Base-by-base conservation (phyloP, 2,329 filamentous ascomycete genomes). In the Aureobasidium sp. region DNA sequence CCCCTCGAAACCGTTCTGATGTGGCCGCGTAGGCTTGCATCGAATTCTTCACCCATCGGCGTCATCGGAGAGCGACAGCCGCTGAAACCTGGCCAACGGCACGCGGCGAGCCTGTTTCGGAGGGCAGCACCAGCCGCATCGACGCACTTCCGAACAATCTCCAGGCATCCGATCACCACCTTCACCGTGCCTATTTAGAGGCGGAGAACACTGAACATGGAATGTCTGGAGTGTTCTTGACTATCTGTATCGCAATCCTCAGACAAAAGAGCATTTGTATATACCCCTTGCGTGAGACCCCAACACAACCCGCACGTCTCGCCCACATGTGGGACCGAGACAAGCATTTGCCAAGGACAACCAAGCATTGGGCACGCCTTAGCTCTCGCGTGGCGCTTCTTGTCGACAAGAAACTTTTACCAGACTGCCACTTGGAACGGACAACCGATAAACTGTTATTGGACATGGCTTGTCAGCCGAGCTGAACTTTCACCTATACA, bases 1-100 rank as follows among this genome's bases (percentile, higher is more conserved):
- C 57, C 57, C 56, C 57, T 60, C 57, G 57, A 60, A 60, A 60
- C 57, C 44, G 57, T 60, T 51, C 41, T 42, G 22, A 36, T 41
- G 44, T 41, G 57, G 44, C 57, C 57, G 57, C 57, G 57, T 60
- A 51, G 57, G 15, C 57, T 36, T 60, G 44, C 57, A 58, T 47
- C 55, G 42, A 58, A 47, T 47, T 58, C 42, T 48, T 48, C 42
- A 29, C 17, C 17, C 22, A n/a, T 20, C 53, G 27, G 53, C 53
- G 53, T 57, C 53, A 57, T 57, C 53, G 53, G 53, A 57, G 39
- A 57, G n/a, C 15, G 31, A 42, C 31, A n/a, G 20, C 42, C 42
- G 55, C 41, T 44, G 44, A 39, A 48, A 48, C 41, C 53, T 44
- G 41, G 29, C 55, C 55, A 37, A 34, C 53, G 41, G 52, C 22